Percentiles rank a stretch among this genome's conserved stretches.
Conservation (phyloP, 495 filamentous ascomycete species). For the Cladorrhinum samala region DNA sequence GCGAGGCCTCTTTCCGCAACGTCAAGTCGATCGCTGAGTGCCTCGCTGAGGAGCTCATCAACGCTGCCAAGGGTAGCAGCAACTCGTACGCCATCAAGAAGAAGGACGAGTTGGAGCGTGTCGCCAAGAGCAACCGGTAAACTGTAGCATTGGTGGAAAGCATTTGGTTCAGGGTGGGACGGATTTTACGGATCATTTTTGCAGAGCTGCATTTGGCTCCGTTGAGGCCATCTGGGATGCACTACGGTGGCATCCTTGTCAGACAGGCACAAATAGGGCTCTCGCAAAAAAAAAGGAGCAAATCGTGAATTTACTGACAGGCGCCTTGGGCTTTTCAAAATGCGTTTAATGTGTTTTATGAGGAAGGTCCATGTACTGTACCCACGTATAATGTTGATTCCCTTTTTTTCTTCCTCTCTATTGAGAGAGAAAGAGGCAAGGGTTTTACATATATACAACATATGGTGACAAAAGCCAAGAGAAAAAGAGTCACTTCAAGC, state of each 20-base stretch:
- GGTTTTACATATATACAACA: not conserved
- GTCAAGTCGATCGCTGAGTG: conserved; percentile 98
- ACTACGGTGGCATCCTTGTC: conserved; percentile 40
- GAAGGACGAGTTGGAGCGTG: conserved; percentile 99
- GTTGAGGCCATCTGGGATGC: conserved; percentile 38
- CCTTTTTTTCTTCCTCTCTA: conserved; percentile 3
- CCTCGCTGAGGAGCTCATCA: conserved; percentile 99
- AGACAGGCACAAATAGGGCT: conserved; percentile 41
- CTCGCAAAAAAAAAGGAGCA: conserved; percentile 22
- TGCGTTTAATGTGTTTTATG: conserved; percentile 6
- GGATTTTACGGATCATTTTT: conserved; percentile 45
- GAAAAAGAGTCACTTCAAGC: no score
- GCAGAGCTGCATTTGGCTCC: conserved; percentile 46
- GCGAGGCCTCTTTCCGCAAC: conserved; percentile 97
- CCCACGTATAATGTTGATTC: conserved; percentile 9
- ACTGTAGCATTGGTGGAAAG: conserved; percentile 29
- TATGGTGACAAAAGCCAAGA: not conserved
- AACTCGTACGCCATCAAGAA: conserved; percentile 99
- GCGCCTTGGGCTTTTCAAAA: conserved; percentile 1
- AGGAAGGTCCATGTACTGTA: not conserved
- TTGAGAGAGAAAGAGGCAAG: not conserved
- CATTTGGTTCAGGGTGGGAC: conserved; percentile 33
- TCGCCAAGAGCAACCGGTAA: conserved; percentile 99
- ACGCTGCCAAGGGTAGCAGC: conserved; percentile 98
- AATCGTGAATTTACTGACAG: conserved; percentile 22